Base-by-base conservation (phyloP, 805 yeast species). In the Kazachstania africana region DNA sequence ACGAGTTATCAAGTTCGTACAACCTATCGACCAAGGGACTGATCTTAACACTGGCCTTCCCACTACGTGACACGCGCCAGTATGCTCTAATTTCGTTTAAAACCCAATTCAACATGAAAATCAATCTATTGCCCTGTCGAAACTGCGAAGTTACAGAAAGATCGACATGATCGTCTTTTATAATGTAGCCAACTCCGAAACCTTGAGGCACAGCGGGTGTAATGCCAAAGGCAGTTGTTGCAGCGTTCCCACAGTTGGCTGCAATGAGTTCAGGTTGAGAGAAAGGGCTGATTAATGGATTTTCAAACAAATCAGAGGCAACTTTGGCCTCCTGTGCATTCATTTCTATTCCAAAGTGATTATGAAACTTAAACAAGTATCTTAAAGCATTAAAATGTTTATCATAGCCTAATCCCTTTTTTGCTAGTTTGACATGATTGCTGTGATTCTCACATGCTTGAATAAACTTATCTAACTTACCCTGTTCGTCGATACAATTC, bases 201-300 rank as follows among this genome's bases (percentile, higher is more conserved):
- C 96, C 96, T 45, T 80, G 84, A 27, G 84, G 75, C 13, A 75
- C 66, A 1, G 87, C 91, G 2, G 96, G 95, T 0, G 94, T 88
- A 36, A 85, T 75, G 2, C 95, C 95, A 60, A 85, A 85, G 21
- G 81, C 62, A 32, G 77, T 75, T 47, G 85, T 68, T 1, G 95
- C 83, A 8, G 94, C 85, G 52, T 84, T 85, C 14, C 96, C 96
- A 60, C 96, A 85, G 55, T 85, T 85, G 20, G 85, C 72, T 3
- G 83, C 65, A 27, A 63, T 45, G 33, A 64, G 43, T 33, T 63
- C 68, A 3, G 68, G 66, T 6, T 55, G 55, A 26, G 59, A 60
- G 23, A 62, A 44, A 18, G 65, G 64, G 5, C 37, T 39, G 5
- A 60, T 39, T 10, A 54, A 31, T 27, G 55, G 51, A 39, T 38